Evolutionary conservation across 1,139 yeast genomes (phyloP), one percentile per base, ranked within the genome.

Genomic region (Blastobotrys indianensis): DNA sequence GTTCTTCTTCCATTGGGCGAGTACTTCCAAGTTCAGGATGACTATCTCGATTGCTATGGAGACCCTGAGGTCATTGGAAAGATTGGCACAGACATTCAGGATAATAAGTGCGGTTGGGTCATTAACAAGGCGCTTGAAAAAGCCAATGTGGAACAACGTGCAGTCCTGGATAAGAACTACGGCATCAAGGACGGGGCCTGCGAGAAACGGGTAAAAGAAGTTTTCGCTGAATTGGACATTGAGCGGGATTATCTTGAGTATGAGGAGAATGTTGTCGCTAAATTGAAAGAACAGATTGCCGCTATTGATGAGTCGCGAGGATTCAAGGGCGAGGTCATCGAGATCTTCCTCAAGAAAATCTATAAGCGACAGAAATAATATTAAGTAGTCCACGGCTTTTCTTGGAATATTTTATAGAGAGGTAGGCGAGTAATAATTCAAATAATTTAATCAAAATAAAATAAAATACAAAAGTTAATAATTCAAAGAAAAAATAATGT

Each of bases 11-110:
- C 97, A 50, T 77, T 92, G 58, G 99, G 99, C 51, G 97, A 94
- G 69, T 94, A 94, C 67, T 94, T 94, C 83, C 99, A 94, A 72
- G 87, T 94, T 58, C 98, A 94, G 72, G 99, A 94, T 65, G 99
- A 94, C 68, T 94, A 74, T 72, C 79, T 94, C 59, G 99, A 94
- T 68, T 87, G 97, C 69, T 94, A 86, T 64, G 99, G 98, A 54
- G 88, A 94, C 57, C 97, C 98, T 41, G 94, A 85, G 64, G 90
- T 90, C 61, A 92, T 92, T 63, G 99, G 99, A 53, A 94, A 94
- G 75, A 87, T 94, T 57, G 99, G 99, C 56, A 94, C 98, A 50
- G 99, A 94, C 67, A 94, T 94, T 63, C 86, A 86, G 72, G 99
- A 94, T 68, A 94, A 94, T 77, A 94, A 94, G 71, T 94, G 98